phyloP scores from a whole-genome alignment of 2,329 filamentous ascomycete genomes.

The Trichoderma hamatum region DNA sequence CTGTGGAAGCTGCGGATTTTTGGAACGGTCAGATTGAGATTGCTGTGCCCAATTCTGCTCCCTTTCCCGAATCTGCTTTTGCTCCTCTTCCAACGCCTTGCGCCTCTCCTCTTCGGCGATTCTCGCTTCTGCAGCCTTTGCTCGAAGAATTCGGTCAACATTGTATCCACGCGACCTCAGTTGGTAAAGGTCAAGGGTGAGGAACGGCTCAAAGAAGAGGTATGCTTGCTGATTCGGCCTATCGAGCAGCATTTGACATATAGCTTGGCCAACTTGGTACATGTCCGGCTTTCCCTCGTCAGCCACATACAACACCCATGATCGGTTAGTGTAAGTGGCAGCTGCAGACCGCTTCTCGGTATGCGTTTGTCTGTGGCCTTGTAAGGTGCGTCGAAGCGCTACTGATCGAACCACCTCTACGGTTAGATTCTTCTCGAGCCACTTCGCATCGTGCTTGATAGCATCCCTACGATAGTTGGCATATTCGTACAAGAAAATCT shows the following conservation, averaged over 20 bases:
- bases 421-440: conserved; percentile 82
- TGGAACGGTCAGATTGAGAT: conserved; percentile 32
- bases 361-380: conserved; percentile 68
- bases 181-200: conserved; percentile 81
- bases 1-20: conserved; percentile 36
- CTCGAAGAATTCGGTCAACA: conserved; percentile 87
- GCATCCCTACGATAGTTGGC: conserved; percentile 69
- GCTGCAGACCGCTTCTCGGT: conserved; percentile 77
- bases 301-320: conserved; percentile 75
- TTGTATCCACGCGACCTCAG: conserved; percentile 91
- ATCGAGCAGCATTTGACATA: conserved; percentile 78
- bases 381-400: conserved; percentile 74
- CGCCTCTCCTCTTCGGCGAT: conserved; percentile 83
- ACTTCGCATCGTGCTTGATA: conserved; percentile 85
- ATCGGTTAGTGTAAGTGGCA: conserved; percentile 55
- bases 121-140: conserved; percentile 83
- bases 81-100: conserved; percentile 73
- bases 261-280: conserved; percentile 87
- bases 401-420: conserved; percentile 81
- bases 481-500: conserved; percentile 84
- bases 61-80: conserved; percentile 63
- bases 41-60: conserved; percentile 49
- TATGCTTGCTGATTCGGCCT: conserved; percentile 87
- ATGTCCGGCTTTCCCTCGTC: conserved; percentile 71
- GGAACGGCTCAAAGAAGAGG: conserved; percentile 85